These are phyloP conservation scores for Solanum corneliomulleri DNA, from an alignment of 257 asterid species.

Conservation along the genomic window DNA sequence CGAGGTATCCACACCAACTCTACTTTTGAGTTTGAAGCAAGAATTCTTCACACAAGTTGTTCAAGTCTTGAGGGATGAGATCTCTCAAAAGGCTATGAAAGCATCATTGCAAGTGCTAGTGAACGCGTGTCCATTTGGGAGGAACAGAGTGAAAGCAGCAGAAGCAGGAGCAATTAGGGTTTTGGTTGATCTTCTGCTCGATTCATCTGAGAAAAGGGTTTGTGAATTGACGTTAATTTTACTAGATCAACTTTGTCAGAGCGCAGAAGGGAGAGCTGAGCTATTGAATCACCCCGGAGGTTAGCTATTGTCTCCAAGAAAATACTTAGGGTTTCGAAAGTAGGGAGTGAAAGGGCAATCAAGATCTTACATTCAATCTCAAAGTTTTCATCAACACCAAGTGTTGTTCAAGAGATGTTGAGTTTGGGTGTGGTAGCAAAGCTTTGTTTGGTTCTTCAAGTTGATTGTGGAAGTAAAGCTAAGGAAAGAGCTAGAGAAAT, in stretches of 20 bases:
- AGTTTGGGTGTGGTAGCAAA: slow-evolving; percentile 50
- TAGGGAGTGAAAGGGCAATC: slow-evolving; percentile 42
- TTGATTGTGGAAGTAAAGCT: slow-evolving; percentile 46
- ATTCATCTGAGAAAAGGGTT: slow-evolving; percentile 23
- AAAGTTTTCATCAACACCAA: too few species aligned
- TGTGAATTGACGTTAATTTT: slow-evolving; percentile 36
- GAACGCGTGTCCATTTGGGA: slow-evolving; percentile 32
- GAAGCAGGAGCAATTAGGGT: slow-evolving; percentile 33
- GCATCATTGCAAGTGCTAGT: slow-evolving; percentile 35
- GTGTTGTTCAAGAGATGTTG: too few species aligned
- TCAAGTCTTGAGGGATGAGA: neutral
- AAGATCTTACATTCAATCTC: too few species aligned
- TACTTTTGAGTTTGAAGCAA: slow-evolving; percentile 4
- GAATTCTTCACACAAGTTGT: slow-evolving; percentile 33
- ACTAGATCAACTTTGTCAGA: slow-evolving; percentile 56
- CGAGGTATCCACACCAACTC: slow-evolving; percentile 27
- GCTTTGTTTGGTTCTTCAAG: slow-evolving; percentile 52
- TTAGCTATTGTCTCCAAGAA: slow-evolving; percentile 71
- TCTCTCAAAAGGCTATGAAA: slow-evolving; percentile 35
- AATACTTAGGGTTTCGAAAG: slow-evolving; percentile 62
- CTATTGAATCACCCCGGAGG: slow-evolving; percentile 65
- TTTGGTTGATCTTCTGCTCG: slow-evolving; percentile 42
- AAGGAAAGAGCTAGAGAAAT: slow-evolving; percentile 67
- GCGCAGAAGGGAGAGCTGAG: slow-evolving; percentile 83
- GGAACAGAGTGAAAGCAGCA: slow-evolving; percentile 53